These are phyloP conservation scores for Boletus eberwhitei DNA, from an alignment of 768 basidiomycete species.

Conservation along the genomic window DNA sequence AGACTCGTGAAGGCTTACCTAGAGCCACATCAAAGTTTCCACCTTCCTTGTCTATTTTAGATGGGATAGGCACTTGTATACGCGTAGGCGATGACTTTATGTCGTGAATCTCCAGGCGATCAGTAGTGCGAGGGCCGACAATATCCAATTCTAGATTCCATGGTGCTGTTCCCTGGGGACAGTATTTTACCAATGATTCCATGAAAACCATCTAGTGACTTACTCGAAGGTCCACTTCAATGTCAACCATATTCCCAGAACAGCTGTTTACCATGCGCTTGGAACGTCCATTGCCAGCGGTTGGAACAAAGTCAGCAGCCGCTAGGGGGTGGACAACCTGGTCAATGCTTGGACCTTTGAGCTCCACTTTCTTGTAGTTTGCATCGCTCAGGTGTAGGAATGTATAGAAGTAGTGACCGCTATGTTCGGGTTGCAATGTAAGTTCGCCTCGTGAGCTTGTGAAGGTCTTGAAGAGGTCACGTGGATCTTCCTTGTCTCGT, in stretches of 20 bases:
- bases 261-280: slow-evolving; percentile 71
- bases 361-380: slow-evolving; percentile 73
- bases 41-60: slow-evolving; percentile 59
- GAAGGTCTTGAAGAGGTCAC: slow-evolving; percentile 59
- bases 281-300: slow-evolving; percentile 38
- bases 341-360: slow-evolving; percentile 75
- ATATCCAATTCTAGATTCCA: slow-evolving; percentile 86
- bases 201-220: slow-evolving; percentile 16
- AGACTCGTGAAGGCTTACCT: slow-evolving; percentile 39
- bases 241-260: slow-evolving; percentile 67
- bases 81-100: slow-evolving; percentile 55
- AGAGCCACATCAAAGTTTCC: slow-evolving; percentile 80
- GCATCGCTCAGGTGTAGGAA: slow-evolving; percentile 79
- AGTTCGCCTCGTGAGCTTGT: slow-evolving; percentile 74
- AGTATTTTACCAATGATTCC: not conserved
- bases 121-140: slow-evolving; percentile 67
- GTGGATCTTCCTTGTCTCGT: slow-evolving; percentile 62
- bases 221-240: slow-evolving; percentile 81
- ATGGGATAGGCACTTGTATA: slow-evolving; percentile 66
- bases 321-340: slow-evolving; percentile 90
- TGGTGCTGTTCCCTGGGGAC: slow-evolving; percentile 75
- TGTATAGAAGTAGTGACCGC: slow-evolving; percentile 84
- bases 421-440: slow-evolving; percentile 80
- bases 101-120: slow-evolving; percentile 51
- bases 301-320: slow-evolving; percentile 63